phyloP scores from a whole-genome alignment of 2,329 filamentous ascomycete species.

The Xylaria sp. region DNA sequence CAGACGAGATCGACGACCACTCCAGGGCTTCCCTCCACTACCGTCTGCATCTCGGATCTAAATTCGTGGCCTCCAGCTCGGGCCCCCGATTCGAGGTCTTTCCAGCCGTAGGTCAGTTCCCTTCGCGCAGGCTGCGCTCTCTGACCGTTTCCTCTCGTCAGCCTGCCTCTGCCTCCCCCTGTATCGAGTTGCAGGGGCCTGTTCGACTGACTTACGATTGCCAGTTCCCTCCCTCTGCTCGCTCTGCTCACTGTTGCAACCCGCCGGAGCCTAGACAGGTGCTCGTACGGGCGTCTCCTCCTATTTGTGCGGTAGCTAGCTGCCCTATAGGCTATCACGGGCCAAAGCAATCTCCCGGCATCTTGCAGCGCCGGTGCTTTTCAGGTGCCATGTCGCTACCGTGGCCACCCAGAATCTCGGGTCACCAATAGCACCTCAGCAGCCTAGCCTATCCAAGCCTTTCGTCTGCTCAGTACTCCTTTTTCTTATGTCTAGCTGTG shows the following conservation, averaged over 20 bases:
- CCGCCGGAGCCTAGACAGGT: background rate
- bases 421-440: slow-evolving; percentile 28
- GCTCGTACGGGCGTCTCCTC: background rate
- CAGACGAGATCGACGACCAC: slow-evolving; percentile 11
- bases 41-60: background rate
- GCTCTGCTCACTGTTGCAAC: background rate
- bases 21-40: background rate
- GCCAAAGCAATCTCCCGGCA: slow-evolving; percentile 17
- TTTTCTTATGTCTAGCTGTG: slow-evolving; percentile 6
- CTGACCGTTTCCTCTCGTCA: slow-evolving; percentile 7
- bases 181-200: background rate
- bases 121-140: background rate
- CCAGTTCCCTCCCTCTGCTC: background rate
- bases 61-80: background rate
- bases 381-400: slow-evolving; percentile 30
- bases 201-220: background rate
- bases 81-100: background rate
- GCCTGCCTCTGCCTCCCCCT: background rate
- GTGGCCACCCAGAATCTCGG: slow-evolving; percentile 29
- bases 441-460: slow-evolving; percentile 4
- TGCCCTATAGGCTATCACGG: slow-evolving; percentile 4
- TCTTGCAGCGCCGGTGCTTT: slow-evolving; percentile 23
- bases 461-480: slow-evolving; percentile 9
- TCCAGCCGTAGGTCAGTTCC: background rate
- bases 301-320: slow-evolving; percentile 1